phyloP scores from a whole-genome alignment of 306 rosid species.

The Hippophae gyantsensis region DNA sequence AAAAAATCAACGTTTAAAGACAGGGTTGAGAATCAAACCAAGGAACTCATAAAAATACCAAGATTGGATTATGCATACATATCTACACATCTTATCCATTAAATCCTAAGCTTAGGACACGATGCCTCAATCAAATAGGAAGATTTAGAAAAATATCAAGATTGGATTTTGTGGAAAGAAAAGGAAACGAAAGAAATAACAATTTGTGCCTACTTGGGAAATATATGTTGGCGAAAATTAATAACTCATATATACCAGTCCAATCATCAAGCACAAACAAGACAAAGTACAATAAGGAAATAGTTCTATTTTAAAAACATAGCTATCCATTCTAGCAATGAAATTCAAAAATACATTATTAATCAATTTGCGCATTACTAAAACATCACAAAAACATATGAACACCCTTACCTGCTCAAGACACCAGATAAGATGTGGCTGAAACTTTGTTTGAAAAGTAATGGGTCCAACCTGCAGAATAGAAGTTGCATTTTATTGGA shows the following conservation, averaged over 20 bases:
- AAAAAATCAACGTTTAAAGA: too few species aligned
- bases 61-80: too few species aligned
- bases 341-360: conserved; percentile 2
- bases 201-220: not conserved
- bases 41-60: too few species aligned
- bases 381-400: not conserved
- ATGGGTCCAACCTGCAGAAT: conserved; percentile 66
- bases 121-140: too few species aligned
- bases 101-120: too few species aligned
- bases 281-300: not conserved
- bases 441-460: conserved; percentile 78
- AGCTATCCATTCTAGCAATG: conserved; percentile 1
- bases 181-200: not conserved
- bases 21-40: too few species aligned
- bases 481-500: conserved; percentile 10
- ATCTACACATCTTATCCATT: too few species aligned
- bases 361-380: not conserved
- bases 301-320: not conserved
- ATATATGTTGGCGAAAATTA: too few species aligned
- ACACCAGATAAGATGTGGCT: conserved; percentile 82
- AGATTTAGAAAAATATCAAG: too few species aligned
- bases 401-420: conserved; percentile 68
- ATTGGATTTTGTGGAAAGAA: not conserved
- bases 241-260: too few species aligned
- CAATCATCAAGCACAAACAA: too few species aligned